Evolutionary conservation across 2,329 filamentous ascomycete genomes (phyloP).

Genomic region (Penicillium sp.): DNA sequence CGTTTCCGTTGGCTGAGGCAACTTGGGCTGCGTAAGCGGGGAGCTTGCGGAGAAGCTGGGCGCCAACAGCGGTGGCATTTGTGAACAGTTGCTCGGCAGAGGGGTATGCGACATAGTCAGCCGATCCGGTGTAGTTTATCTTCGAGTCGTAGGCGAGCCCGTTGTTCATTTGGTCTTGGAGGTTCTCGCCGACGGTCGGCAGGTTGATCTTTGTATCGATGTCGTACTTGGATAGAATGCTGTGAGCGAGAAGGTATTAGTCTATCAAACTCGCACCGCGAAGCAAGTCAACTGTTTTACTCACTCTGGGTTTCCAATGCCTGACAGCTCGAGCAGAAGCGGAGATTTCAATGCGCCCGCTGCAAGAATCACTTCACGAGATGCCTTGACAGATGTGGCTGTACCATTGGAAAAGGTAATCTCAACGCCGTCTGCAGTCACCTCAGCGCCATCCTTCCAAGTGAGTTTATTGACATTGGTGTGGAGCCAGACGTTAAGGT

Average conservation of each 20-base stretch:
- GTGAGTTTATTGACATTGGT: slow-evolving; percentile 43
- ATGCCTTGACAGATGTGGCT: slow-evolving; percentile 30
- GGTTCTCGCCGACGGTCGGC: slow-evolving; percentile 49
- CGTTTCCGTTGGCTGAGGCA: slow-evolving; percentile 16
- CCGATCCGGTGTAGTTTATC: slow-evolving; percentile 11
- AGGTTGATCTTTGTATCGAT: slow-evolving; percentile 30
- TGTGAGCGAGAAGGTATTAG: slow-evolving; percentile 2
- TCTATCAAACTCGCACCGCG: background rate
- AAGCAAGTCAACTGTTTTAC: background rate
- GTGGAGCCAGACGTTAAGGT: slow-evolving; percentile 45
- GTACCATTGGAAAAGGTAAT: slow-evolving; percentile 28
- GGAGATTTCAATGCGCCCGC: slow-evolving; percentile 60
- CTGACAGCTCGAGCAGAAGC: slow-evolving; percentile 60
- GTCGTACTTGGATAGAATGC: slow-evolving; percentile 26
- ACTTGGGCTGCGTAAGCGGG: slow-evolving; percentile 23
- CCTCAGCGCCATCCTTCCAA: slow-evolving; percentile 28
- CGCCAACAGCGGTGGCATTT: slow-evolving; percentile 18
- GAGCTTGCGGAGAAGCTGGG: slow-evolving; percentile 18
- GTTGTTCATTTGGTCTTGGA: slow-evolving; percentile 47
- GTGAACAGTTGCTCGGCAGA: slow-evolving; percentile 25
- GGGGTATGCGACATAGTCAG: slow-evolving; percentile 21
- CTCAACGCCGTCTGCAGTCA: slow-evolving; percentile 29
- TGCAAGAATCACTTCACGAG: slow-evolving; percentile 58
- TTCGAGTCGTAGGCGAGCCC: slow-evolving; percentile 10
- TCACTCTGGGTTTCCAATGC: slow-evolving; percentile 50